These are phyloP conservation scores for Saturnispora dispora DNA, from an alignment of 805 yeast species.

Conservation along the genomic window DNA sequence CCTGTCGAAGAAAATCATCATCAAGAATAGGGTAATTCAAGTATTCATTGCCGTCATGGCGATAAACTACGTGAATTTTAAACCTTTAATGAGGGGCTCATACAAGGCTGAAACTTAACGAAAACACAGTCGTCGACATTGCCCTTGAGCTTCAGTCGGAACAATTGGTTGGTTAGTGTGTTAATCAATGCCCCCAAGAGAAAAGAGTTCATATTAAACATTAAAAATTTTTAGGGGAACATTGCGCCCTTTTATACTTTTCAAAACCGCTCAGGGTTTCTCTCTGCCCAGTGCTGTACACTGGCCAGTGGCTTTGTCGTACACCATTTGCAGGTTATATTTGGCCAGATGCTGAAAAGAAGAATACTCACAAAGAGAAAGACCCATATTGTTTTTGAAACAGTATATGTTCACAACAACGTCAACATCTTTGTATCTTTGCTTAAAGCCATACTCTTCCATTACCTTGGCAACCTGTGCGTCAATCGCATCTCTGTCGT, in stretches of 20 bases:
- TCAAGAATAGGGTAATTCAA: conserved; percentile 6
- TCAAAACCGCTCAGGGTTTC: not conserved
- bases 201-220: not conserved
- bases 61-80: not conserved
- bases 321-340: conserved; percentile 77
- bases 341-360: conserved; percentile 53
- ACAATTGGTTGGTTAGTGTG: conserved; percentile 42
- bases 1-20: conserved; percentile 38
- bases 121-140: conserved; percentile 42
- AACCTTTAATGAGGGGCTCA: conserved; percentile 28
- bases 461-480: conserved; percentile 35
- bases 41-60: not conserved
- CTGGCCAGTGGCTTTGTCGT: conserved; percentile 33
- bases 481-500: conserved; percentile 68
- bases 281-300: conserved; percentile 7
- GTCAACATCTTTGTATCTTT: conserved; percentile 74
- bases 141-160: conserved; percentile 43
- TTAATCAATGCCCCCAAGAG: conserved; percentile 35
- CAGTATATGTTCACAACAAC: conserved; percentile 78
- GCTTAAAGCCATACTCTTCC: conserved; percentile 46
- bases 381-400: conserved; percentile 80
- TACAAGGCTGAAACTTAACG: conserved; percentile 61
- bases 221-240: not conserved
- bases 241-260: not conserved
- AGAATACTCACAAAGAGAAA: conserved; percentile 55